Evolutionary conservation across 2,329 filamentous ascomycete species (phyloP).

Genomic region (Coleophoma crateriformis): DNA sequence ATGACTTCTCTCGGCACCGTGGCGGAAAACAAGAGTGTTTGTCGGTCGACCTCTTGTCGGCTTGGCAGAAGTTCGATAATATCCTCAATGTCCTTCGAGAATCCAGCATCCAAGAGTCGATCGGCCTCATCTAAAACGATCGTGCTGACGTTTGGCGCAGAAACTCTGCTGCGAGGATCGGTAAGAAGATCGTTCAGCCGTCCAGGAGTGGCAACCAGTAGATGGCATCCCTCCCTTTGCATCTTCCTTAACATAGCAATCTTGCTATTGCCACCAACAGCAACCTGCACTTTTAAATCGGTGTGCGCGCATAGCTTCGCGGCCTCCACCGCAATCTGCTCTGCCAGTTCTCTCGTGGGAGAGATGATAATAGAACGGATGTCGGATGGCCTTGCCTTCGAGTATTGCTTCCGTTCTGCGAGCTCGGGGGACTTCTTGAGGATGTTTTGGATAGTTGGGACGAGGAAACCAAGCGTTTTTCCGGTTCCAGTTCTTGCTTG

Average conservation of each 20-base stretch:
- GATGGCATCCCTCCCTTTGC: conserved; percentile 70
- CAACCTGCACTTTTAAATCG: conserved; percentile 55
- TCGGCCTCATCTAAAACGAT: conserved; percentile 96
- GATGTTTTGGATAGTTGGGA: conserved; percentile 80
- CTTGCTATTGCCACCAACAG: conserved; percentile 89
- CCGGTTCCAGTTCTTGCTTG: conserved; percentile 97
- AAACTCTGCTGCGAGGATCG: conserved; percentile 40
- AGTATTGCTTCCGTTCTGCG: conserved; percentile 30
- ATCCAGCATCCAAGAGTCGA: conserved; percentile 94
- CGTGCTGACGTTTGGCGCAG: conserved; percentile 65
- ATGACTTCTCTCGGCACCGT: conserved; percentile 85
- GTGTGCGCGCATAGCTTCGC: conserved; percentile 28
- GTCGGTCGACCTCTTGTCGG: conserved; percentile 59
- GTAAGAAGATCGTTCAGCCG: conserved; percentile 73
- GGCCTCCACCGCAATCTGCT: conserved; percentile 78
- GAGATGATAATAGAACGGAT: conserved; percentile 70
- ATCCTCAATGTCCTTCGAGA: conserved; percentile 57
- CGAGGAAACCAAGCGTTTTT: conserved; percentile 90
- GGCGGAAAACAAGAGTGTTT: conserved; percentile 93
- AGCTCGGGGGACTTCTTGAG: conserved; percentile 56
- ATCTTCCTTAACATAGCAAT: conserved; percentile 23
- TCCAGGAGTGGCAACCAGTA: conserved; percentile 87
- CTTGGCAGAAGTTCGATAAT: conserved; percentile 62
- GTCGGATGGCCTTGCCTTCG: conserved; percentile 44
- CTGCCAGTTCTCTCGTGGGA: conserved; percentile 75